These are phyloP conservation scores for Pleurotus giganteus DNA, from an alignment of 768 basidiomycete genomes.

Conservation along the genomic window DNA sequence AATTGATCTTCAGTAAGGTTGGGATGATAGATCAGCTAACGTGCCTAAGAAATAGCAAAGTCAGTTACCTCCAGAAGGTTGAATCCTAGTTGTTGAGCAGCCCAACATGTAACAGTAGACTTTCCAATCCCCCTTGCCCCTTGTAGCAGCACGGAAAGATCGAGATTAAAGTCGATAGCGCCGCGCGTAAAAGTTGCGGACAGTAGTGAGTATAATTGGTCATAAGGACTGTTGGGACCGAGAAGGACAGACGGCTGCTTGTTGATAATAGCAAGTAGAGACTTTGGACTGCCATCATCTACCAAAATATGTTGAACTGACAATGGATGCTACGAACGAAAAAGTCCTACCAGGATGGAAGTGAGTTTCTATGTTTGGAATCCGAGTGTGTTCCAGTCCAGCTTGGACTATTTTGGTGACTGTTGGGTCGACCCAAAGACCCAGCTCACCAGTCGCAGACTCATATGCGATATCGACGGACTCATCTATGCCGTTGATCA, in stretches of 20 bases:
- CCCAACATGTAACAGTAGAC: slow-evolving; percentile 54
- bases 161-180: slow-evolving; percentile 59
- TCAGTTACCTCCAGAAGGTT: slow-evolving; percentile 71
- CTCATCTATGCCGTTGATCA: slow-evolving; percentile 29
- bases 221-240: slow-evolving; percentile 34
- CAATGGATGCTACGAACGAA: not conserved
- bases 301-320: slow-evolving; percentile 13
- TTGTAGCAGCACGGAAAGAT: slow-evolving; percentile 71
- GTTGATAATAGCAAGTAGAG: slow-evolving; percentile 22
- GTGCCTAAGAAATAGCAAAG: not conserved
- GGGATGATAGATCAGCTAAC: not conserved
- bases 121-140: slow-evolving; percentile 85
- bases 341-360: slow-evolving; percentile 45
- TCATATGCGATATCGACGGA: slow-evolving; percentile 50
- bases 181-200: slow-evolving; percentile 57
- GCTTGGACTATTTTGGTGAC: slow-evolving; percentile 77
- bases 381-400: slow-evolving; percentile 67
- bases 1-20: slow-evolving; percentile 62
- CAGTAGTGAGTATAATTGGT: slow-evolving; percentile 53
- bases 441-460: slow-evolving; percentile 65
- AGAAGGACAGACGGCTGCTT: slow-evolving; percentile 23
- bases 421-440: slow-evolving; percentile 78
- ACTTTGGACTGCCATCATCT: slow-evolving; percentile 18
- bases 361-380: slow-evolving; percentile 53
- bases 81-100: slow-evolving; percentile 65